Base-by-base conservation (phyloP, 805 yeast genomes). In the Clavispora phyllophila region DNA sequence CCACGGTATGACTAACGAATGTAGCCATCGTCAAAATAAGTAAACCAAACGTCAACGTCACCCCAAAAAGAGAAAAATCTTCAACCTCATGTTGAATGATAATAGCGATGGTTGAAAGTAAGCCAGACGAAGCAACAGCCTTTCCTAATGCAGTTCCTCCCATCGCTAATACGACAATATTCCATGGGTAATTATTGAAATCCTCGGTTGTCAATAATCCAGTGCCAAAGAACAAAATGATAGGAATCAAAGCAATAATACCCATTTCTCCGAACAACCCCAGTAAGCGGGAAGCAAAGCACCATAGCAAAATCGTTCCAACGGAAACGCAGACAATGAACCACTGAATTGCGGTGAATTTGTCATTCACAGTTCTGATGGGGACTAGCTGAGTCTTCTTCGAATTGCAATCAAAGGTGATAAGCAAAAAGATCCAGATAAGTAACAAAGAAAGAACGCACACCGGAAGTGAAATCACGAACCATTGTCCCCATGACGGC, bases 1-100 rank as follows among this genome's bases (percentile, higher is more conserved):
- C 97, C 25, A 91, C 99, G 0, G 98, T 93, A 61, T 91, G 99
- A 13, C 96, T 86, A 10, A 93, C 95, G 66, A 93, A 93, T 0
- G 98, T 90, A 1, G 98, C 98, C 68, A 89, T 82, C 2, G 80
- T 76, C 34, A 90, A 68, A 36, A 89, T 84, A 51, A 91, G 76
- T 14, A 85, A 65, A 3, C 98, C 97, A 47, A 75, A 75, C 15
- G 75, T 73, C 40, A 75, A 60, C 43, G 74, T 52, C 23, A 75
- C 62, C 4, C 65, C 72, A 49, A 71, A 72, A n/a, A 73, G 63
- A 27, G 73, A 62, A 46, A 62, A 73, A 28, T 66, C 57, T 50
- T 60, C 61, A 29, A 75, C 71, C 51, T 61, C 67, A 33, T 51
- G 57, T 39, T 73, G 73, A 39, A 75, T 63, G 2, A 77, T 65